Conservation (phyloP, 2,329 filamentous ascomycete species). For the Sordariomycetes sp. region DNA sequence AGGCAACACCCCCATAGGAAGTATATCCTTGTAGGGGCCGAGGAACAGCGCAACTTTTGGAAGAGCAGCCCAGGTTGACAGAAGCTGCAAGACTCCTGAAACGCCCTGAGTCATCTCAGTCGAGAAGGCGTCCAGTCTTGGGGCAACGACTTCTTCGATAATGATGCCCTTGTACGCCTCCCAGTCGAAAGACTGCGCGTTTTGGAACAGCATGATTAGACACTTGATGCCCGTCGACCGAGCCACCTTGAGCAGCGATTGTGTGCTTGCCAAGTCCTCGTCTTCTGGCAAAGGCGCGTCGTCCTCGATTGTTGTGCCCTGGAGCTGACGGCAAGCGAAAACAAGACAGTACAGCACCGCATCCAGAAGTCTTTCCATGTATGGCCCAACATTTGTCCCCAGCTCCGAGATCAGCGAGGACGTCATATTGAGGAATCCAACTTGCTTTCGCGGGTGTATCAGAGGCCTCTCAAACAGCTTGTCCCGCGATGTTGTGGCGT, state of each 20-base stretch:
- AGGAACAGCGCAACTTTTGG: conserved; percentile 61
- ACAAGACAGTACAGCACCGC: conserved; percentile 76
- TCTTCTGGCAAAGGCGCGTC: conserved; percentile 30
- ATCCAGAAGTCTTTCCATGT: conserved; percentile 60
- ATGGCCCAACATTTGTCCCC: conserved; percentile 61
- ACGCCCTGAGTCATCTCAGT: conserved; percentile 83
- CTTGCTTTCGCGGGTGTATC: conserved; percentile 66
- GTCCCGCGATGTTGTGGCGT: conserved; percentile 34
- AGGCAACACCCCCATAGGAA: conserved; percentile 54
- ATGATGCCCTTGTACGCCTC: conserved; percentile 60
- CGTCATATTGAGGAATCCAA: conserved; percentile 88
- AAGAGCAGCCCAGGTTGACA: conserved; percentile 71
- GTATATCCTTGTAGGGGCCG: conserved; percentile 22
- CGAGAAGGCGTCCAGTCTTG: conserved; percentile 68
- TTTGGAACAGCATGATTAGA: conserved; percentile 67
- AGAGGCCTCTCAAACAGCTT: conserved; percentile 48
- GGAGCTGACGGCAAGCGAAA: conserved; percentile 53
- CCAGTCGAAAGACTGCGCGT: conserved; percentile 65
- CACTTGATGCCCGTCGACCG: conserved; percentile 74
- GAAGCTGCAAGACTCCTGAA: conserved; percentile 71
- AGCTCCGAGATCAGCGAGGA: conserved; percentile 79
- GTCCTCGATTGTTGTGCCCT: conserved; percentile 23
- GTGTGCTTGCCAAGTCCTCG: conserved; percentile 31
- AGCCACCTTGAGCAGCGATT: conserved; percentile 56
- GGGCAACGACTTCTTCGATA: conserved; percentile 65